Evolutionary conservation across 1,139 yeast genomes (phyloP).

Genomic region (Saccharomyces hybrid): DNA sequence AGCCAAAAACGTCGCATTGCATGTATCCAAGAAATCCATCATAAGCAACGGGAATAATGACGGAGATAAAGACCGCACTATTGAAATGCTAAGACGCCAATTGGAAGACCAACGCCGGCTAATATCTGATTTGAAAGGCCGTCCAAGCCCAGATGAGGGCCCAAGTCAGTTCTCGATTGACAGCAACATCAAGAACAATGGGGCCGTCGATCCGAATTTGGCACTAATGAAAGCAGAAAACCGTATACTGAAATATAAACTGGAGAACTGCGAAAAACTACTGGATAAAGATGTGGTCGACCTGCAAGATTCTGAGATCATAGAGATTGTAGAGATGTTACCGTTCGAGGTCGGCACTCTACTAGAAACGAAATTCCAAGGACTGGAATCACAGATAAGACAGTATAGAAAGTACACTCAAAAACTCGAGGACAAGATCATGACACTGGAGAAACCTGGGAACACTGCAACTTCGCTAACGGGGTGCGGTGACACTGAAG

Average conservation of each 20-base stretch:
- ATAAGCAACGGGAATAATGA: conserved; percentile 5
- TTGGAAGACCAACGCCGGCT: conserved; percentile 37
- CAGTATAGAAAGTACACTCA: conserved; percentile 18
- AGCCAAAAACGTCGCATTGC: conserved; percentile 75
- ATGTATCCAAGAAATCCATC: conserved; percentile 46
- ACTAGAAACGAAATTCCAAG: conserved; percentile 24
- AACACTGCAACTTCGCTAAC: not conserved
- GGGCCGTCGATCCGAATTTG: conserved; percentile 7
- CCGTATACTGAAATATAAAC: conserved; percentile 31
- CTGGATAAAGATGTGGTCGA: conserved; percentile 21
- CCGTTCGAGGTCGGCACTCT: conserved; percentile 25
- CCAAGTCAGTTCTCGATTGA: not conserved
- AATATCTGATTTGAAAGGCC: conserved; percentile 23
- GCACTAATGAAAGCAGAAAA: conserved; percentile 17
- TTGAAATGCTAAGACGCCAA: conserved; percentile 38
- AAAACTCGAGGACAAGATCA: conserved; percentile 17
- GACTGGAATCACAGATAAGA: conserved; percentile 21
- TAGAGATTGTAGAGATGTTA: conserved; percentile 24
- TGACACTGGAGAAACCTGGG: conserved; percentile 5
- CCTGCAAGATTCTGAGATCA: conserved; percentile 21
- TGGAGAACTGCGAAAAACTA: conserved; percentile 30
- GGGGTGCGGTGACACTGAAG: conserved; percentile 29
- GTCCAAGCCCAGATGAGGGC: not conserved
- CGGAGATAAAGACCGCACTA: conserved; percentile 39
- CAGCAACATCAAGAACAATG: conserved; percentile 5